Conservation (phyloP, 257 asterid species). For the Salvia miltiorrhiza region DNA sequence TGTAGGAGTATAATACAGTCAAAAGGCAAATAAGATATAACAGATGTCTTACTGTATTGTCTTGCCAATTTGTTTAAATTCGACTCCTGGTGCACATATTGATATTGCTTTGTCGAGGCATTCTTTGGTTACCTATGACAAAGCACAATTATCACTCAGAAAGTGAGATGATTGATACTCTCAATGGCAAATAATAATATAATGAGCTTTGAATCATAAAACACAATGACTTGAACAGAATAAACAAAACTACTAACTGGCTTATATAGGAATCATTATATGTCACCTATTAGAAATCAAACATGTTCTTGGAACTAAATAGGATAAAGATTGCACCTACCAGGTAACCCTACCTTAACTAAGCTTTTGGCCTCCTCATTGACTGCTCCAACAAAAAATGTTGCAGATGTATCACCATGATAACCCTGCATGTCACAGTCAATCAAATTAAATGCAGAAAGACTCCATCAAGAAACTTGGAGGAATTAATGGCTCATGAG, state of each 20-base stretch:
- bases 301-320: not conserved
- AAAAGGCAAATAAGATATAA: constrained; percentile 9
- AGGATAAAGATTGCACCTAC: constrained; percentile 14
- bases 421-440: constrained; percentile 62
- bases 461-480: constrained; percentile 11
- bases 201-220: constrained; percentile 10
- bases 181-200: not conserved
- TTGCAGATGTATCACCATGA: constrained; percentile 97
- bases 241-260: constrained; percentile 4
- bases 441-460: constrained; percentile 9
- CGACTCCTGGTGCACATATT: constrained; percentile 87
- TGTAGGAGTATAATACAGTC: not conserved
- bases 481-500: constrained; percentile 11
- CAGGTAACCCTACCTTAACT: constrained; percentile 66
- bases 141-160: constrained; percentile 10
- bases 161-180: constrained; percentile 1
- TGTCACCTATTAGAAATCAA: not conserved
- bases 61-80: constrained; percentile 77
- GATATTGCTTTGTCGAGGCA: constrained; percentile 84
- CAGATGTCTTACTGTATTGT: constrained; percentile 73
- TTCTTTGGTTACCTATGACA: constrained; percentile 77
- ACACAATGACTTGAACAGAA: not conserved
- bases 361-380: constrained; percentile 74
- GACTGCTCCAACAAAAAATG: constrained; percentile 83
- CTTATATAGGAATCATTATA: not conserved